Base-by-base conservation (phyloP, 345 rosid genomes). In the Erysimum cheiranthoides region DNA sequence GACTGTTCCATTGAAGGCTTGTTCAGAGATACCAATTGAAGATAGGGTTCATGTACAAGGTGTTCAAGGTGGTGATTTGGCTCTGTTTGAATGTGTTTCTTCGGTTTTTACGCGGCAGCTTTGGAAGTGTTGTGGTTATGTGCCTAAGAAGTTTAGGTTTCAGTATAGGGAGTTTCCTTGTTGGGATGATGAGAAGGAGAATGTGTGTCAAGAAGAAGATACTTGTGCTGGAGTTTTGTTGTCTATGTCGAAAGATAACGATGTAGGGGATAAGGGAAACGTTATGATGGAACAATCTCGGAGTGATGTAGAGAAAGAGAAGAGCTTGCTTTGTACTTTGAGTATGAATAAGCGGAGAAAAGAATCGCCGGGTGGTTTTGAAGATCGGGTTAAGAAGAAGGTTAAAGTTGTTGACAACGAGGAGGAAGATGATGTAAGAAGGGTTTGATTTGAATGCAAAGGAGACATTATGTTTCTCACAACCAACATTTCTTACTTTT, bases 21-120 rank as follows among this genome's bases (percentile, higher is more conserved):
- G 93, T 91, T 79, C 85, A 4, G 88, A 89, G 57, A 85, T 83
- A 14, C 97, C 97, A 3, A 86, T 89, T 85, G 97, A 95, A 83
- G 88, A 88, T 69, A 86, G 89, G 78, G 97, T 90, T 13, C 99
- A 95, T 51, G 91, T 90, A 68, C 97, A 95, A 71, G 99, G 97
- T 14, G 69, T 89, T 68, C 96, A 97, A 0, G 98, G 97, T 58
- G 98, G 97, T 56, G 96, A 92, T 77, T 89, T 90, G 52, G 80
- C 73, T 32, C 73, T 92, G 70, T 89, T 90, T 66, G 75, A 78
- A 21, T 87, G 91, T 36, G 70, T 90, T 77, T 83, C 93, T 0
- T 81, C 92, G 0, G 86, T 92, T 76, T 92, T 89, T 65, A 79
- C 88, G 0, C 93, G 88, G 2, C 84, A 89, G 81, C 58, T 95